Evolutionary conservation across 2,329 filamentous ascomycete species (phyloP).

Genomic region (Trichoderma sp.): DNA sequence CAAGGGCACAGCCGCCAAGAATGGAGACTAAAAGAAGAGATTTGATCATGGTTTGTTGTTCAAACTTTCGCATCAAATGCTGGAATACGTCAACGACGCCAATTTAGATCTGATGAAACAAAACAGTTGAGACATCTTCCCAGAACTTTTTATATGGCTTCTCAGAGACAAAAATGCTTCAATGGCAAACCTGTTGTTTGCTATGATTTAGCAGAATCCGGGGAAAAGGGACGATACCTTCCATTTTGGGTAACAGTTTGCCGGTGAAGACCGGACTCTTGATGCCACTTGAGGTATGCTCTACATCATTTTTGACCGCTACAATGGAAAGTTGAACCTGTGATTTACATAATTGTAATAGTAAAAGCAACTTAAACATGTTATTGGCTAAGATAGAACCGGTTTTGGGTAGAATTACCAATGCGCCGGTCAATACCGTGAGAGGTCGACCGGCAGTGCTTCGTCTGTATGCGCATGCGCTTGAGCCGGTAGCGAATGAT

Average conservation of each 20-base stretch:
- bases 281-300: neutral
- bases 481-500: too few species aligned
- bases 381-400: too few species aligned
- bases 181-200: neutral
- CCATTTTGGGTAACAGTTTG: neutral
- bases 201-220: neutral
- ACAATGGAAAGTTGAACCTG: neutral
- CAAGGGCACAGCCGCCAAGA: neutral
- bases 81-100: neutral
- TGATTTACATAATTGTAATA: neutral
- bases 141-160: neutral
- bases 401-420: too few species aligned
- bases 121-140: neutral
- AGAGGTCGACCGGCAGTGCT: neutral
- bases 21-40: neutral
- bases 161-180: neutral
- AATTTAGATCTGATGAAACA: neutral
- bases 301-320: neutral
- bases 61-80: neutral
- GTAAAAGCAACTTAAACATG: too few species aligned
- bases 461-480: neutral
- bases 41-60: neutral
- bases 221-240: neutral
- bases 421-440: too few species aligned
- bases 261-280: neutral